A percentile compares a stretch with the other conserved stretches of the same genome.
Evolutionary conservation across 129 eudicot genomes (phyloP).

Genomic region (Flaveria brownii): DNA sequence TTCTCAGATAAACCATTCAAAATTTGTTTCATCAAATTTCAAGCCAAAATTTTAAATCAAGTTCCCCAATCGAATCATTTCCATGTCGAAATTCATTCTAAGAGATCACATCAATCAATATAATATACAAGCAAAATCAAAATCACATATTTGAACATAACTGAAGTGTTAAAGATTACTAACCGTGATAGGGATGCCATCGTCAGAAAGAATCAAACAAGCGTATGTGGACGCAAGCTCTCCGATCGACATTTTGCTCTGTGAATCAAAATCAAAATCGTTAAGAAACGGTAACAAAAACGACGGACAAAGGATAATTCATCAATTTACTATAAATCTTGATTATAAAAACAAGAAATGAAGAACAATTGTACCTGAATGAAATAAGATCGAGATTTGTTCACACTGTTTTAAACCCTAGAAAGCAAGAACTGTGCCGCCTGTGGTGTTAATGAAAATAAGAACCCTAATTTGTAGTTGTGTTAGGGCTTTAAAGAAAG

Average conservation of each 20-base stretch:
- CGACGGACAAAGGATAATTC: background rate
- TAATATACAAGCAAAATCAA: background rate
- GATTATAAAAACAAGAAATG: background rate
- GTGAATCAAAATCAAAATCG: background rate
- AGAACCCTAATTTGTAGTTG: slow-evolving; percentile 26
- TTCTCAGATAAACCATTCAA: too few species aligned
- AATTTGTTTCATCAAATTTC: too few species aligned
- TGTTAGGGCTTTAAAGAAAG: background rate
- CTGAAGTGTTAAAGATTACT: background rate
- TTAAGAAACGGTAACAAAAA: background rate
- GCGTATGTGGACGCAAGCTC: slow-evolving; percentile 46
- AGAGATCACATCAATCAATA: background rate
- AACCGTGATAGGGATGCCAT: slow-evolving; percentile 45
- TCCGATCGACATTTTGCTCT: slow-evolving; percentile 38
- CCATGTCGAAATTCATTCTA: background rate
- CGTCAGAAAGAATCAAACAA: slow-evolving; percentile 40
- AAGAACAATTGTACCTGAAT: slow-evolving; percentile 20
- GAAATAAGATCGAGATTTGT: background rate
- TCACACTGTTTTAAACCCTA: background rate
- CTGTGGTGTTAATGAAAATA: background rate
- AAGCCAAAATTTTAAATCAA: background rate
- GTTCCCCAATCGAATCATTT: background rate
- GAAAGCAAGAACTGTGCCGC: slow-evolving; percentile 22
- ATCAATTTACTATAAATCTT: background rate
- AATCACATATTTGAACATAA: background rate